Base-by-base conservation (phyloP, 257 asterid genomes). In the Solanum microdontum region DNA sequence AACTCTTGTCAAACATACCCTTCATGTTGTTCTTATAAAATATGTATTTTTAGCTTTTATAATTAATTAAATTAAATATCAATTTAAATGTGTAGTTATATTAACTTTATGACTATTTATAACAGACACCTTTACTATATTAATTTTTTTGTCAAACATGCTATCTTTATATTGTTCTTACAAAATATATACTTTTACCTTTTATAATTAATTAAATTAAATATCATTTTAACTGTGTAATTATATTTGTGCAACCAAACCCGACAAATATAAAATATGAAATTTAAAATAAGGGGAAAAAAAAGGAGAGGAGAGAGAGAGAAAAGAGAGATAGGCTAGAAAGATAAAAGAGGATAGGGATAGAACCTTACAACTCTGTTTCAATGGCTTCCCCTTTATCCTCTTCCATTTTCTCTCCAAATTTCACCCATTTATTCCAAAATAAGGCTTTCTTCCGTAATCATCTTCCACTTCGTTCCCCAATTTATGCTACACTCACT, bases 331-430 rank as follows among this genome's bases (percentile, higher is more conserved):
- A 36, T 75, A 69, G 17, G 3, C 14, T 37, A 0, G 88, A 74
- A 51, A 79, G 86, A 26, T 62, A 51, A 48, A 17, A 70, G 21
- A 69, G 79, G 88, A 93, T 92, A 92, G 92, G 87, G 96, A 94
- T 93, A 95, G 91, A 84, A 90, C 92, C 89, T 90, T 91, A 92
- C 92, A 84, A 76, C 76, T 48, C 92, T 64, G 55, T 87, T 88
- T 86, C 90, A 19, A 93, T 94, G 97, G 97, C 96, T 87, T 86
- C 88, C 85, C 93, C 92, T 87, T 84, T 91, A 43, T 91, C 94
- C 75, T 91, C 94, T 62, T 87, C 94, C 86, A 34, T 84, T 62
- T 64, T 87, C 89, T 89, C 60, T 76, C 84, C 89, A 87, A 82
- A 80, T 26, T 64, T 43, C 89, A 86, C 34, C 4, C 13, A 64